phyloP scores from a whole-genome alignment of 2,329 filamentous ascomycete genomes.

The Xylariaceae sp. region DNA sequence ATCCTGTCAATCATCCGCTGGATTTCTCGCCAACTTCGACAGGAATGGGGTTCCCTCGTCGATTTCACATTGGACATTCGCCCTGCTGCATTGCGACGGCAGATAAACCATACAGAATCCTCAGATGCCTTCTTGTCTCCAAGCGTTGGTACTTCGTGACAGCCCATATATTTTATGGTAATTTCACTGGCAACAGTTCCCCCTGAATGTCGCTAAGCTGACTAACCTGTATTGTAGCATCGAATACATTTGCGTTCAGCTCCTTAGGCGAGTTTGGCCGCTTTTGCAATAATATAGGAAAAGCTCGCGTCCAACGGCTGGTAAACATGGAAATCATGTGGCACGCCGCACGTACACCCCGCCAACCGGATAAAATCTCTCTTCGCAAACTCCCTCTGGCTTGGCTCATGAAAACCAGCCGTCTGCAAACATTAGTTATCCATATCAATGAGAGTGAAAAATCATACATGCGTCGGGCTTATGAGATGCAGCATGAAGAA shows the following conservation, averaged over 20 bases:
- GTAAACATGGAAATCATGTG: conserved; percentile 53
- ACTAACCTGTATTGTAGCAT: conserved; percentile 10
- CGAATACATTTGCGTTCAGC: conserved; percentile 58
- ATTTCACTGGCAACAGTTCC: neutral
- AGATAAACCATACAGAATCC: conserved; percentile 43
- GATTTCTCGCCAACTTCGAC: conserved; percentile 20
- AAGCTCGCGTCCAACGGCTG: conserved; percentile 47
- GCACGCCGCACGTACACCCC: conserved; percentile 22
- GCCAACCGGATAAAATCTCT: conserved; percentile 36
- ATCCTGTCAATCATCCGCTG: conserved; percentile 39
- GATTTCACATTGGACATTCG: conserved; percentile 47
- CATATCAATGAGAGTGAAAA: conserved; percentile 47
- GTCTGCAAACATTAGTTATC: conserved; percentile 49
- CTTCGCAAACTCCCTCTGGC: conserved; percentile 45
- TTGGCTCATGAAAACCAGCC: conserved; percentile 44
- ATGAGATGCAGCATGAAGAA: conserved; percentile 42
- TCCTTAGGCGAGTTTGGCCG: conserved; percentile 57
- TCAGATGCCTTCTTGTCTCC: conserved; percentile 48
- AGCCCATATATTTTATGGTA: conserved; percentile 53
- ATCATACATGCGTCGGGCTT: conserved; percentile 42
- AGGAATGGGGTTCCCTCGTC: conserved; percentile 39
- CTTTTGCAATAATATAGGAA: conserved; percentile 51
- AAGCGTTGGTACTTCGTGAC: conserved; percentile 49
- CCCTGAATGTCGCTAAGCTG: neutral
- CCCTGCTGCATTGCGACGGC: conserved; percentile 43